A percentile compares a stretch with the other conserved stretches of the same genome.
phyloP scores from a whole-genome alignment of 805 yeast genomes.

The Pichia deserticola region DNA sequence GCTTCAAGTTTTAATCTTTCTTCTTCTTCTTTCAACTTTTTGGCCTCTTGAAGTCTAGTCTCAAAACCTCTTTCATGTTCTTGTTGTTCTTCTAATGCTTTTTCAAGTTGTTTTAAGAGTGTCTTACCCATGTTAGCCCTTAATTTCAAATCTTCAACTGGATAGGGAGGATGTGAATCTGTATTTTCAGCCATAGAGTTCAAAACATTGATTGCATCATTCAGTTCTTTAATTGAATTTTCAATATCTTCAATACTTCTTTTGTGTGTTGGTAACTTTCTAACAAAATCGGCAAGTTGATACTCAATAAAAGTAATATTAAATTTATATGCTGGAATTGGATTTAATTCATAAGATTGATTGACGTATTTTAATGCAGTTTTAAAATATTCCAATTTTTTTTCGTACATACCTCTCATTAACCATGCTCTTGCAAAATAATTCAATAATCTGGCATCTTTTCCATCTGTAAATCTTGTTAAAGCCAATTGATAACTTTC shows the following conservation, averaged over 20 bases:
- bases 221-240: constrained; percentile 46
- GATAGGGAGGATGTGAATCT: constrained; percentile 58
- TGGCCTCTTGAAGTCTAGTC: constrained; percentile 66
- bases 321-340: constrained; percentile 48
- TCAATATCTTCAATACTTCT: constrained; percentile 60
- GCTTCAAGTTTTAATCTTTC: constrained; percentile 39
- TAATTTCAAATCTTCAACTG: constrained; percentile 70
- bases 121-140: constrained; percentile 87
- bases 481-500: constrained; percentile 83
- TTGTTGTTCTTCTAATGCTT: constrained; percentile 64
- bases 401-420: constrained; percentile 64
- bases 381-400: constrained; percentile 49
- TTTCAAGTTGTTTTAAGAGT: constrained; percentile 60
- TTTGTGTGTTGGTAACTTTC: constrained; percentile 50
- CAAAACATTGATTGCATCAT: constrained; percentile 53
- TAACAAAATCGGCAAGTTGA: constrained; percentile 77
- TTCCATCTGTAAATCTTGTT: constrained; percentile 51
- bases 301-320: constrained; percentile 79
- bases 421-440: constrained; percentile 87
- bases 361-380: constrained; percentile 58
- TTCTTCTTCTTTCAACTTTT: constrained; percentile 48
- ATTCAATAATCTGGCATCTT: constrained; percentile 60
- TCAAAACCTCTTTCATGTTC: constrained; percentile 53
- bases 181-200: constrained; percentile 49
- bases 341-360: constrained; percentile 42